Conservation (phyloP, 108 stramenopile genomes). For the Stephanodiscus minutulus region DNA sequence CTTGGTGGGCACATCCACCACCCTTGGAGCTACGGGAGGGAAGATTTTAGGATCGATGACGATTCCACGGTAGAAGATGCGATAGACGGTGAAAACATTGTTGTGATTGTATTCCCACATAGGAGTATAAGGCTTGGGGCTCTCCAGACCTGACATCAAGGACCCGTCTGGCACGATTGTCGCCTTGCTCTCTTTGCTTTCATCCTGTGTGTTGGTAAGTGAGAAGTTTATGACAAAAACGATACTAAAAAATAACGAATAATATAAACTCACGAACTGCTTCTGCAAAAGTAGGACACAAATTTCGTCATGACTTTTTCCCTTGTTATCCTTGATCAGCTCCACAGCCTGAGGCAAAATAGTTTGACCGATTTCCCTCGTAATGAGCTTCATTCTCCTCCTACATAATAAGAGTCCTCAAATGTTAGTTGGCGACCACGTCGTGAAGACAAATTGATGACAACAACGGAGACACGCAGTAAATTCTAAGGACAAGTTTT, state of each 20-base stretch:
- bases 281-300: slow-evolving; percentile 17
- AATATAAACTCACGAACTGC: slow-evolving; percentile 10
- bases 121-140: not conserved
- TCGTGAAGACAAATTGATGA: too few relatives aligned
- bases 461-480: not conserved
- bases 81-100: slow-evolving; percentile 57
- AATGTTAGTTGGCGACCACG: not conserved
- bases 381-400: slow-evolving; percentile 45
- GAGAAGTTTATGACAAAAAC: not conserved
- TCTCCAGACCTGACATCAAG: not conserved
- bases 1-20: slow-evolving; percentile 38
- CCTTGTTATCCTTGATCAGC: slow-evolving; percentile 14
- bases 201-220: not conserved
- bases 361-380: slow-evolving; percentile 44
- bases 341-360: slow-evolving; percentile 25
- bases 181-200: not conserved
- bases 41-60: slow-evolving; percentile 52
- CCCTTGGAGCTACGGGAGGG: slow-evolving; percentile 37
- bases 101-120: slow-evolving; percentile 54
- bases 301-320: slow-evolving; percentile 10
- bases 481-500: not conserved
- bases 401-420: not conserved
- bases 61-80: slow-evolving; percentile 59
- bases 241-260: not conserved
- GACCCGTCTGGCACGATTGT: not conserved